Evolutionary conservation across 257 asterid species (phyloP), one percentile per base, ranked within the genome.

Genomic region (Jasminum sambac): DNA sequence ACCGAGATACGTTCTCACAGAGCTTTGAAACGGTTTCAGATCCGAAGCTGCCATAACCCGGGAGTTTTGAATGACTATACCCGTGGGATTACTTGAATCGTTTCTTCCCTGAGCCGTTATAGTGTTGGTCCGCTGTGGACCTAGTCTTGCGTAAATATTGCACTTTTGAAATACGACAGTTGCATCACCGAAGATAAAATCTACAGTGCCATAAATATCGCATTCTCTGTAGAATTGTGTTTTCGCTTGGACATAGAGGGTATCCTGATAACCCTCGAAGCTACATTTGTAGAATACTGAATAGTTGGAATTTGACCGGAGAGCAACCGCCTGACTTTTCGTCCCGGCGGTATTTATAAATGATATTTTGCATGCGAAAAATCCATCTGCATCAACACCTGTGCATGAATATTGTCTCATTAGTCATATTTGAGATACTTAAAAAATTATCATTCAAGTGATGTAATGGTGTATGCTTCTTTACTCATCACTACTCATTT

Each of bases 231-330:
- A 94, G 79, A 94, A 90, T 70, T 94, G 97, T 5, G 92, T 72
- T 1, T 85, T 65, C 0, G 96, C 82, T 41, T 84, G 89, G 41
- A 74, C 91, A 68, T 89, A 94, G 8, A 93, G 86, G 0, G 98
- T 94, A 74, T 94, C 98, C 72, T 94, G 98, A 63, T 89, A 91
- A 0, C 98, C 97, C 63, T 90, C 97, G 61, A 94, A 87, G 55
- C 96, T 87, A 75, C 98, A 94, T 16, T 77, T 85, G 73, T 86
- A 91, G 64, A 87, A 82, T 0, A 86, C 92, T 2, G 96, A 91
- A 24, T 76, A 85, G 41, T 94, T 97, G 12, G 98, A 78, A 36
- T 91, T 96, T 8, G 91, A 89, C 8, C 95, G 86, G 5, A 94
- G 75, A 17, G 98, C 97, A 7, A 94, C 97, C 0, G 97, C 97